Evolutionary conservation across 345 rosid genomes (phyloP).

Genomic region (Salix viminalis): DNA sequence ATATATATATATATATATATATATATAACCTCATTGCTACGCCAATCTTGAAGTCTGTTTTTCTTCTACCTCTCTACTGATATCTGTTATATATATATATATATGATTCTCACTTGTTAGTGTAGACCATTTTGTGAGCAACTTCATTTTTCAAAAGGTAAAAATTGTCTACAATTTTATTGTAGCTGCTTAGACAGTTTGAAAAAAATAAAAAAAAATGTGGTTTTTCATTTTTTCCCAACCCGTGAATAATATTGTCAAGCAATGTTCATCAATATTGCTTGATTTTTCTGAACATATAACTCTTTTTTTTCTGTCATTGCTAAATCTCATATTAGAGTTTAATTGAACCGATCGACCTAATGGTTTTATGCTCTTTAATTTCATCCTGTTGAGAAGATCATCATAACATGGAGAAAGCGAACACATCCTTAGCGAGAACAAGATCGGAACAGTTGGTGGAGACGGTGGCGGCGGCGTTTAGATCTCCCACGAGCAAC

Average conservation of each 20-base stretch:
- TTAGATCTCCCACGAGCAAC: slow-evolving; percentile 46
- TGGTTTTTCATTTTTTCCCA: not conserved
- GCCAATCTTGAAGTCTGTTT: no score
- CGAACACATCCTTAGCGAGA: slow-evolving; percentile 50
- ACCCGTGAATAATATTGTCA: not conserved
- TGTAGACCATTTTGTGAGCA: not conserved
- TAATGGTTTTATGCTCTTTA: not conserved
- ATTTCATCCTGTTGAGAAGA: not conserved
- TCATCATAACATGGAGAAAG: slow-evolving; percentile 42
- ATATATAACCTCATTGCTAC: no score
- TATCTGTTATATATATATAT: no score
- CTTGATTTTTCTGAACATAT: not conserved
- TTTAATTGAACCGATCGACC: no score
- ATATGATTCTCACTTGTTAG: no score
- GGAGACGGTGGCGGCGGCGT: slow-evolving; percentile 67
- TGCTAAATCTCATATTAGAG: not conserved
- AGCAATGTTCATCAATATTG: not conserved
- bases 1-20: no score
- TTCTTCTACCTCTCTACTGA: no score
- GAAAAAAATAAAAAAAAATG: no score
- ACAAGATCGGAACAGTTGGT: slow-evolving; percentile 77
- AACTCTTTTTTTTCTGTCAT: not conserved
- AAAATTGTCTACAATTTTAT: not conserved
- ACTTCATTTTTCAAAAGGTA: not conserved
- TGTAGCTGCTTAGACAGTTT: no score